These are phyloP conservation scores for Gastroboletus turbinatus DNA, from an alignment of 1,284 basidiomycete species.

Conservation along the genomic window DNA sequence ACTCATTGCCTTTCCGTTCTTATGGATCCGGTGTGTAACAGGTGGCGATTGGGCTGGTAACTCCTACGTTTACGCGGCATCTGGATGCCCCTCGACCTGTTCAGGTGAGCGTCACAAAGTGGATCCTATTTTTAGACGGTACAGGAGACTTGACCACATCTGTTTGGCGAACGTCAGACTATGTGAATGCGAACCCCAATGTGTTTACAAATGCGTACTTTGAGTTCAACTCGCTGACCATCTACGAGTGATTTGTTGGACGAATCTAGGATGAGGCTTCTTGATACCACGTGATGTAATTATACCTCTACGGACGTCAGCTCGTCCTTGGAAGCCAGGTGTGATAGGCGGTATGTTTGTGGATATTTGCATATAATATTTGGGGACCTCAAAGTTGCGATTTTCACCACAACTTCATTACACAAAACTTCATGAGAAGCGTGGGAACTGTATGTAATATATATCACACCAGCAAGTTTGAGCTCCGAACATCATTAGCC, in stretches of 20 bases:
- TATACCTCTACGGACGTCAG: neutral
- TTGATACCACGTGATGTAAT: neutral
- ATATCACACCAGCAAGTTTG: too few species aligned
- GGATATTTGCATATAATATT: too few species aligned
- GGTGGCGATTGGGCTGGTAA: constrained; percentile 43
- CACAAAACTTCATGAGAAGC: too few species aligned
- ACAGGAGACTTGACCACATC: neutral
- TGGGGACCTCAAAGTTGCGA: too few species aligned
- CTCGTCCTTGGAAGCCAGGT: too few species aligned
- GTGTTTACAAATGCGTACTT: constrained; percentile 24
- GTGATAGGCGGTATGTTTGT: too few species aligned
- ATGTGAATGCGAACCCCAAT: constrained; percentile 7
- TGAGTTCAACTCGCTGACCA: constrained; percentile 18
- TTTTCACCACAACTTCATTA: too few species aligned
- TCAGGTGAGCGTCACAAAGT: constrained; percentile 26
- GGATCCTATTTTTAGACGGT: neutral
- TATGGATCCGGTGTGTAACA: too few species aligned
- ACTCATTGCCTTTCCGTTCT: too few species aligned
- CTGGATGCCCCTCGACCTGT: constrained; percentile 36
- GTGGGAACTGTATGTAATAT: too few species aligned
- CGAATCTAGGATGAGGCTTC: neutral
- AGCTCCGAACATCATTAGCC: too few species aligned
- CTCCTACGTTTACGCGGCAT: constrained; percentile 21
- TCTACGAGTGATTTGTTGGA: constrained; percentile 13
- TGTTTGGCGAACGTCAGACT: neutral